phyloP scores from a whole-genome alignment of 352 stramenopile genomes.

The Phytophthora idaei region DNA sequence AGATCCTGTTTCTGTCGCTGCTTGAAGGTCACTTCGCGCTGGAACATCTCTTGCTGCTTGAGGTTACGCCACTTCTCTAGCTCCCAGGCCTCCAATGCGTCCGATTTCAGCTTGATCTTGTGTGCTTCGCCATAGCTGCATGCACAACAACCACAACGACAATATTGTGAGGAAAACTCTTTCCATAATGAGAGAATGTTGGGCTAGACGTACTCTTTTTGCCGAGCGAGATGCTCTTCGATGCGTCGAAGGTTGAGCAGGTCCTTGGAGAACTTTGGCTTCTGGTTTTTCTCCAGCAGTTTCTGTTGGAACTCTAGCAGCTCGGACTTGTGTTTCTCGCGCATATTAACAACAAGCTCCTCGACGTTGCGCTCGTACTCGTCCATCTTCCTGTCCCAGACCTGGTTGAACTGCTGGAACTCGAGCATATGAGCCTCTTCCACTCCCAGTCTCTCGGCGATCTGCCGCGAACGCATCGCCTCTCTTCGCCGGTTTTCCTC shows the following conservation, averaged over 20 bases:
- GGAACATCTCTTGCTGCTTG: slow-evolving; percentile 95
- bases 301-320: slow-evolving; percentile 94
- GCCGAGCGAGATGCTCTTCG: slow-evolving; percentile 91
- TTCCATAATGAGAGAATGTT: background rate
- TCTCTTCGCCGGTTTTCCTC: slow-evolving; percentile 95
- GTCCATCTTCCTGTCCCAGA: slow-evolving; percentile 96
- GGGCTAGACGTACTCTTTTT: slow-evolving; percentile 71
- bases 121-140: slow-evolving; percentile 92
- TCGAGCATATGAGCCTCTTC: slow-evolving; percentile 98
- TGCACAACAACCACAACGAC: background rate
- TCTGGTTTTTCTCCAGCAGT: slow-evolving; percentile 90
- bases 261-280: slow-evolving; percentile 95
- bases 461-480: slow-evolving; percentile 95
- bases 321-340: slow-evolving; percentile 87
- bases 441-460: slow-evolving; percentile 93
- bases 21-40: slow-evolving; percentile 95
- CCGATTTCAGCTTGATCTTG: slow-evolving; percentile 97
- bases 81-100: slow-evolving; percentile 94
- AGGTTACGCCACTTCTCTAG: slow-evolving; percentile 94
- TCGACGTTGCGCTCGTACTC: slow-evolving; percentile 95
- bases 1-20: slow-evolving; percentile 93
- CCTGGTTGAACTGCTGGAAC: slow-evolving; percentile 97
- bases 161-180: slow-evolving; percentile 1
- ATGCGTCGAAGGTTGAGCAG: slow-evolving; percentile 94
- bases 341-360: slow-evolving; percentile 91